Conservation (phyloP, 257 asterid genomes). For the Eucommia ulmoides region DNA sequence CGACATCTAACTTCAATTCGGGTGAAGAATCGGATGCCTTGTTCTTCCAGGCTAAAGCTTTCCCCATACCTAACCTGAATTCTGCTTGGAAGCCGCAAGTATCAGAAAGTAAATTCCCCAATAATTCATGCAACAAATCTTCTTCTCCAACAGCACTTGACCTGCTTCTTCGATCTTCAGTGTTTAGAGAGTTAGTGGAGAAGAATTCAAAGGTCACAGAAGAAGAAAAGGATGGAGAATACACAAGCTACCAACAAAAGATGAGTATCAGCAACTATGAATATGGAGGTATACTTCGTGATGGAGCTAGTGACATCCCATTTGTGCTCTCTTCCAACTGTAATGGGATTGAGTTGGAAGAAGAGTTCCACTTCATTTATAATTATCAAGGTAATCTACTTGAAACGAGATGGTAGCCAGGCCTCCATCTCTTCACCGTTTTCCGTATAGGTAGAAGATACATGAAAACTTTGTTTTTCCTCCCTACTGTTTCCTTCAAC, state of each 20-base stretch:
- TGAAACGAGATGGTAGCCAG: neutral
- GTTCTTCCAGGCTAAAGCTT: neutral
- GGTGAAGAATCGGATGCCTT: neutral
- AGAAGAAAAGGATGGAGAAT: neutral
- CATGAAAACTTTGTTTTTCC: too few relatives aligned
- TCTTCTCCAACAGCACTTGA: conserved; percentile 1
- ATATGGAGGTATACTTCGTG: neutral
- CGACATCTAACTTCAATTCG: neutral
- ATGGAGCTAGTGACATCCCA: neutral
- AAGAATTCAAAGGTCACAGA: neutral
- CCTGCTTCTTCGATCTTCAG: neutral
- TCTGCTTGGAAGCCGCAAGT: neutral
- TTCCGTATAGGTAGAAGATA: too few relatives aligned
- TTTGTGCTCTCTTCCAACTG: neutral
- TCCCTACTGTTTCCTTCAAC: too few relatives aligned
- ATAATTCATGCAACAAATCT: neutral
- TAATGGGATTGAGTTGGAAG: neutral
- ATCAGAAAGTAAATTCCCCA: neutral
- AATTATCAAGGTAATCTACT: neutral
- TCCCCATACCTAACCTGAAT: neutral
- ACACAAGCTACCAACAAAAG: neutral
- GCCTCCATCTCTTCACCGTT: too few relatives aligned
- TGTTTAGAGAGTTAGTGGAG: neutral
- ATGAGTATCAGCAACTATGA: neutral
- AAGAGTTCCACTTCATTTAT: neutral